phyloP scores from a whole-genome alignment of 164 flowering plant species.

The Sextonia rubra region DNA sequence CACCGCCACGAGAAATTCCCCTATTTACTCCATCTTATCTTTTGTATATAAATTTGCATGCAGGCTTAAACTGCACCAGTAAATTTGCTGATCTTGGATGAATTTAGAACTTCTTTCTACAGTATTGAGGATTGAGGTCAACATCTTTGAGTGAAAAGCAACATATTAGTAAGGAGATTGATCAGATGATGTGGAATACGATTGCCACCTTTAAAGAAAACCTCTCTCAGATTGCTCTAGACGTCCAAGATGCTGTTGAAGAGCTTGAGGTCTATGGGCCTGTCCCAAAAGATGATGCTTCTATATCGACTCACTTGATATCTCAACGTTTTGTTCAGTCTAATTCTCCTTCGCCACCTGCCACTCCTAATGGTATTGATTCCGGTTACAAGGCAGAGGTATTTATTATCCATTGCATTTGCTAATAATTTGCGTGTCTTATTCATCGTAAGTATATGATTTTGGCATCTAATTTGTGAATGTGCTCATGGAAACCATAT shows the following conservation, averaged over 20 bases:
- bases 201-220: constrained; percentile 77
- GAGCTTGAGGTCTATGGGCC: constrained; percentile 47
- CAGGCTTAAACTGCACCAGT: no score
- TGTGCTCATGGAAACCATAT: no score
- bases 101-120: not conserved
- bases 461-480: not conserved
- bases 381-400: constrained; percentile 59
- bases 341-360: constrained; percentile 37
- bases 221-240: constrained; percentile 77
- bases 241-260: constrained; percentile 72
- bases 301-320: constrained; percentile 46
- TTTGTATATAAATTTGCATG: no score
- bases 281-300: constrained; percentile 25
- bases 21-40: no score
- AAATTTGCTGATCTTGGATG: not conserved
- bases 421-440: not conserved
- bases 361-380: constrained; percentile 50
- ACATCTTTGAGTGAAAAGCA: not conserved
- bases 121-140: not conserved
- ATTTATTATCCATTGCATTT: not conserved
- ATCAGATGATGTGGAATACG: constrained; percentile 23
- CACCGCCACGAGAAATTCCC: no score
- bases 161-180: not conserved
- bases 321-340: constrained; percentile 62
- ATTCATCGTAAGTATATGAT: not conserved